Conservation (phyloP, 1,139 yeast species). For the Protomyces lactucae-debilis region DNA sequence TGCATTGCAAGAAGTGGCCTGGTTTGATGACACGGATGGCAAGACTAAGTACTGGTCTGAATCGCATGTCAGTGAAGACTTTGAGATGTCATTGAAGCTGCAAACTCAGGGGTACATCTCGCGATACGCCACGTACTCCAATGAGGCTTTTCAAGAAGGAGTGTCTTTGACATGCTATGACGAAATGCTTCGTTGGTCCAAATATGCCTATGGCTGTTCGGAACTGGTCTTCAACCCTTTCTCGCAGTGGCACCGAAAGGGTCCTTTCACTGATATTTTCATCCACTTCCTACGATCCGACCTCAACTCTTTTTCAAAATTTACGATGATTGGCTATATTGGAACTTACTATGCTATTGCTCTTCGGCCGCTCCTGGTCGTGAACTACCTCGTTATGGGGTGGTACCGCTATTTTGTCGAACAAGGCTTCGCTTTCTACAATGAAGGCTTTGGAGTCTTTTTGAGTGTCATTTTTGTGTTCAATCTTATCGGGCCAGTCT, state of each 20-base stretch:
- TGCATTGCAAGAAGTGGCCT: slow-evolving; percentile 27
- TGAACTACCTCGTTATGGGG: slow-evolving; percentile 30
- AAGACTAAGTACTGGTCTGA: slow-evolving; percentile 31
- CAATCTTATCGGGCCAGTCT: slow-evolving; percentile 29
- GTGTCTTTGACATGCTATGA: slow-evolving; percentile 32
- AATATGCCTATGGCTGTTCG: slow-evolving; percentile 31
- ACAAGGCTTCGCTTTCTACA: slow-evolving; percentile 26
- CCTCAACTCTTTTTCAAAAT: slow-evolving; percentile 29
- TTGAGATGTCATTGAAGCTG: slow-evolving; percentile 31
- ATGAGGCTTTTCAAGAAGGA: slow-evolving; percentile 31
- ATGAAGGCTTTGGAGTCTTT: slow-evolving; percentile 27
- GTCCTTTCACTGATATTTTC: slow-evolving; percentile 30
- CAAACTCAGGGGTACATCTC: slow-evolving; percentile 29
- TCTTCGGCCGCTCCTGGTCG: slow-evolving; percentile 26
- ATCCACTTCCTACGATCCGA: slow-evolving; percentile 28
- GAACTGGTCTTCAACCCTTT: slow-evolving; percentile 30
- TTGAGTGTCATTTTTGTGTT: slow-evolving; percentile 29
- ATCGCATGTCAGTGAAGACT: slow-evolving; percentile 31
- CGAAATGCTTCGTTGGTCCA: slow-evolving; percentile 31
- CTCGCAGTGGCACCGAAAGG: slow-evolving; percentile 28
- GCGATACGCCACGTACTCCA: slow-evolving; percentile 28
- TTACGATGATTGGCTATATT: slow-evolving; percentile 30
- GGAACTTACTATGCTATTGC: slow-evolving; percentile 32
- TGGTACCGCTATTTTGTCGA: slow-evolving; percentile 28
- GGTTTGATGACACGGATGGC: slow-evolving; percentile 28